These are phyloP conservation scores for Parathielavia hyrcaniae DNA, from an alignment of 495 filamentous ascomycete species.

Conservation along the genomic window DNA sequence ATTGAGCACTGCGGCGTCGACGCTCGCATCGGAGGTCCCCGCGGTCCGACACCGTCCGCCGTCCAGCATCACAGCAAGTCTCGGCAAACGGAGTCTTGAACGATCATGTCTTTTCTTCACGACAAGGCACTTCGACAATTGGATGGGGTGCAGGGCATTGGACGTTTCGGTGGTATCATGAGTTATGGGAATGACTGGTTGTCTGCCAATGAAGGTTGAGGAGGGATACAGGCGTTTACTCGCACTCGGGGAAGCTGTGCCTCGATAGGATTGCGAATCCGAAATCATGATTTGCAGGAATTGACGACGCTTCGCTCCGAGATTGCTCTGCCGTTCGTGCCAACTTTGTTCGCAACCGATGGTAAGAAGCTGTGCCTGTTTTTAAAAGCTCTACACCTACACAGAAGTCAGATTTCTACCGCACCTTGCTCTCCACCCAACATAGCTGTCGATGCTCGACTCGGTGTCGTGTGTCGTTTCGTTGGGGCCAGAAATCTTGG, in stretches of 20 bases:
- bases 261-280: conserved; percentile 23
- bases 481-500: too few relatives aligned
- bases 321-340: not conserved
- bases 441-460: not conserved
- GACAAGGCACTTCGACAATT: conserved; percentile 15
- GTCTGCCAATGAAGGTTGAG: conserved; percentile 30
- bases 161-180: conserved; percentile 23
- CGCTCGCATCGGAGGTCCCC: conserved; percentile 19
- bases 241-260: conserved; percentile 23
- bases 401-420: not conserved
- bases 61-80: conserved; percentile 15
- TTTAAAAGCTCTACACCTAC: not conserved
- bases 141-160: conserved; percentile 16
- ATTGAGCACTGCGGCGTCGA: conserved; percentile 17
- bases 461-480: too few relatives aligned
- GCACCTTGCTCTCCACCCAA: not conserved
- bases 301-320: conserved; percentile 22
- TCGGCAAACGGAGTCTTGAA: conserved; percentile 19
- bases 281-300: conserved; percentile 23
- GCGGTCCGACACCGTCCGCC: conserved; percentile 19
- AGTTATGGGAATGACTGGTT: conserved; percentile 28
- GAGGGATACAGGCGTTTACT: conserved; percentile 21
- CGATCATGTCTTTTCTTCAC: conserved; percentile 11
- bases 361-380: not conserved
- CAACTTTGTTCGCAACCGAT: not conserved